phyloP scores from a whole-genome alignment of 2,329 filamentous ascomycete genomes.

The Plenodomus lindquistii region DNA sequence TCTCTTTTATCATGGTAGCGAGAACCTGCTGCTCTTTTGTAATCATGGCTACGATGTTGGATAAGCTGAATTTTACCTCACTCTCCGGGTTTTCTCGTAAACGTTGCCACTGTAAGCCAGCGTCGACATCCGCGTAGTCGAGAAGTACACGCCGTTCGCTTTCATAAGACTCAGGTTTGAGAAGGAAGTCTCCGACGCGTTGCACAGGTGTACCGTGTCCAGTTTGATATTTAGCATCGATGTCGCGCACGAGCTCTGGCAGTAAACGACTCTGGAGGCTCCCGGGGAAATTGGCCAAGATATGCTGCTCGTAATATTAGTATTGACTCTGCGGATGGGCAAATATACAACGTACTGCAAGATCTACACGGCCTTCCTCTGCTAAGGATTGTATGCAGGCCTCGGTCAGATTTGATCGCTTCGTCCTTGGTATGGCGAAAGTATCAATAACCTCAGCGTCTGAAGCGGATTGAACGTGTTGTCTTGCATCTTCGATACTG shows the following conservation, averaged over 20 bases:
- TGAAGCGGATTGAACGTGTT: constrained; percentile 10
- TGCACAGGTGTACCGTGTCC: too few species aligned
- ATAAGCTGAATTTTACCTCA: constrained; percentile 29
- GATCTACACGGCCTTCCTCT: constrained; percentile 21
- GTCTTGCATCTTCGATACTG: constrained; percentile 15
- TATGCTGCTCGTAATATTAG: neutral
- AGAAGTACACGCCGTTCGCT: constrained; percentile 17
- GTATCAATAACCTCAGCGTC: constrained; percentile 15
- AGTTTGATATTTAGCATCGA: neutral
- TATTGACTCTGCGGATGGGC: neutral
- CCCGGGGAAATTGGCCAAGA: neutral
- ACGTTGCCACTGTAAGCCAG: constrained; percentile 27
- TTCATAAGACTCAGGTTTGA: constrained; percentile 16
- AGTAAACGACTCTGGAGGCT: neutral
- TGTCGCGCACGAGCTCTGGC: neutral
- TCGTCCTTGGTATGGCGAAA: constrained; percentile 30
- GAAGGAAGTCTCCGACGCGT: constrained; percentile 20
- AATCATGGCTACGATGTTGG: constrained; percentile 17
- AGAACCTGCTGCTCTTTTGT: constrained; percentile 11
- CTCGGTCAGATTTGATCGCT: constrained; percentile 20
- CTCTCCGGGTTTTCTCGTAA: constrained; percentile 20
- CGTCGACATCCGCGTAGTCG: constrained; percentile 20
- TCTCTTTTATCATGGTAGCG: constrained; percentile 20
- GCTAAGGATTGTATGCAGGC: constrained; percentile 17
- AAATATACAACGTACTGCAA: constrained; percentile 19